Evolutionary conservation across 768 basidiomycete species (phyloP), one percentile per base, ranked within the genome.

Genomic region (Dendrothele bispora): DNA sequence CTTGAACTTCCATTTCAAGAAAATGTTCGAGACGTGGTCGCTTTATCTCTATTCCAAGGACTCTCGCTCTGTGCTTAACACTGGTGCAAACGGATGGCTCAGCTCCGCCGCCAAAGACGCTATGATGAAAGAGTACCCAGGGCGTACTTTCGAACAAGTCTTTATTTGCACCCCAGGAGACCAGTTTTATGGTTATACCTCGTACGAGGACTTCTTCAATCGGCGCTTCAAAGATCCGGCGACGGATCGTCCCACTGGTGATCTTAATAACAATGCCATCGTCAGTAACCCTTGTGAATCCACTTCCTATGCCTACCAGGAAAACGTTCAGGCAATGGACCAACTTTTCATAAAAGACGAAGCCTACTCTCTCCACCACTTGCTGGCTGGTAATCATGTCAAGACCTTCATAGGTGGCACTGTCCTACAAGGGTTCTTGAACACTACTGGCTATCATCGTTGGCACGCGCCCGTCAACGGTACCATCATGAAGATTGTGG

Each of bases 261-360:
- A 10, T 2, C 53, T 62, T 0, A 51, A 57, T 17, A 36, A 52
- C 30, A 22, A 56, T 5, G 20, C 42, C 18, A 52, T 75, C 51
- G 60, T 79, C 48, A 70, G 59, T 37, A 69, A 65, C 47, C 58
- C 72, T 14, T 79, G 78, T 60, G 77, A 80, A 55, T 70, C 69
- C 15, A 66, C 60, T 32, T 52, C 69, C 4, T 69, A 72, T 58
- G 61, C 65, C 22, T 56, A 71, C 30, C 61, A 60, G 7, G 30
- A 34, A 7, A 38, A 69, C 44, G 69, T 74, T 7, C 43, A 70
- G 37, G 60, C 56, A 5, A 51, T 57, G 2, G 75, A 76, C 43
- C 54, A 55, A 21, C 76, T 79, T 58, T 79, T 74, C 76, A 47
- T 77, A 55, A 79, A 80, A 54, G 75, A 67, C 0, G 63, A 75